Evolutionary conservation across 495 filamentous ascomycete genomes (phyloP).

Genomic region (Antarctomyces pellizariae): DNA sequence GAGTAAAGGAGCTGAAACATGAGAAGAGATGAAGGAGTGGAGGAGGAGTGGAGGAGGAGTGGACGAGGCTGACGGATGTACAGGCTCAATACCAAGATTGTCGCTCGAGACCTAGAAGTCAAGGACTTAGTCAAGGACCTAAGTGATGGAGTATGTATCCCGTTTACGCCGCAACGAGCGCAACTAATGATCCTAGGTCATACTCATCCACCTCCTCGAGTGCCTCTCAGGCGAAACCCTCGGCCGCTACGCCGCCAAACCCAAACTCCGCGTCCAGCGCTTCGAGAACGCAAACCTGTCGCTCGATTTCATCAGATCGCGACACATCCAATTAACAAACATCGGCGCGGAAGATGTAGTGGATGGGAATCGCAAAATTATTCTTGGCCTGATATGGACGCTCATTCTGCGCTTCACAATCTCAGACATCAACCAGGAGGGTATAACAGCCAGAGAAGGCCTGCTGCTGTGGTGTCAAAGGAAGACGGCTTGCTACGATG

Average conservation of each 20-base stretch:
- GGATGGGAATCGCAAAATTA: constrained; percentile 93
- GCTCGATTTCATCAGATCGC: constrained; percentile 73
- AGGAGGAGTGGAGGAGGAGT: neutral
- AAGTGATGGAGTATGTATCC: constrained; percentile 64
- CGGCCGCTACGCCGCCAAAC: constrained; percentile 84
- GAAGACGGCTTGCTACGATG: constrained; percentile 95
- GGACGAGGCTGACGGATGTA: constrained; percentile 9
- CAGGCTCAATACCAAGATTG: constrained; percentile 90
- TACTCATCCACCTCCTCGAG: constrained; percentile 90
- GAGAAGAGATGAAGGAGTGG: no score
- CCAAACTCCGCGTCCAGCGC: constrained; percentile 84
- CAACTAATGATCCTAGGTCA: constrained; percentile 31
- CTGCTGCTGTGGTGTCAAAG: constrained; percentile 91
- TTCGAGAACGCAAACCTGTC: constrained; percentile 97
- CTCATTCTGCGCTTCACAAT: constrained; percentile 95
- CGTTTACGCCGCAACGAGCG: no score
- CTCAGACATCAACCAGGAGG: constrained; percentile 94
- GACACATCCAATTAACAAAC: constrained; percentile 90
- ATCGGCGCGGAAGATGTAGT: constrained; percentile 97
- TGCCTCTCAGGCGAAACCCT: constrained; percentile 83
- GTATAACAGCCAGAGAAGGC: constrained; percentile 93
- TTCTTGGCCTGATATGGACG: constrained; percentile 91
- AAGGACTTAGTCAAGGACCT: constrained; percentile 72
- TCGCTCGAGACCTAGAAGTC: constrained; percentile 45
- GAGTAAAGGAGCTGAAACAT: no score